A percentile compares a stretch with the other conserved stretches of the same genome.
phyloP scores from a whole-genome alignment of 2,329 filamentous ascomycete species.

The Colletotrichum gloeosporioides region DNA sequence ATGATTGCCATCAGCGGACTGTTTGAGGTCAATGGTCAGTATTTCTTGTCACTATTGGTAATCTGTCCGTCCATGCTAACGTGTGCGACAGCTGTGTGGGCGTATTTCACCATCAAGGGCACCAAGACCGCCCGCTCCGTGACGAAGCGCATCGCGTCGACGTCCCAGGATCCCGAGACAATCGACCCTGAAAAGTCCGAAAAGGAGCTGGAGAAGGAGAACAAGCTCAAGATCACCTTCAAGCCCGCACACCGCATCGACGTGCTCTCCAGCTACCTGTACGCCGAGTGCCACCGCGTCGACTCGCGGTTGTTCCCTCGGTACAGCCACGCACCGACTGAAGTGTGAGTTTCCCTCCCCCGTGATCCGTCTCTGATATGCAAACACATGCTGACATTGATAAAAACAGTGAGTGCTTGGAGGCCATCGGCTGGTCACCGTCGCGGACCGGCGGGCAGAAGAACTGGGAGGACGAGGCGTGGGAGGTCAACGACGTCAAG shows the following conservation, averaged over 20 bases:
- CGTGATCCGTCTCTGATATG: too few species aligned
- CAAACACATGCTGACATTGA: not conserved
- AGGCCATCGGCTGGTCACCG: slow-evolving; percentile 15
- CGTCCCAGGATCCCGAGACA: slow-evolving; percentile 12
- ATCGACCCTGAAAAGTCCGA: slow-evolving; percentile 11
- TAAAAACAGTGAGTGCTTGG: not conserved
- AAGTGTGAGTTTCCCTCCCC: not conserved
- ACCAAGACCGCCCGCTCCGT: slow-evolving; percentile 17
- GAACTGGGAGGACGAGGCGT: slow-evolving; percentile 19
- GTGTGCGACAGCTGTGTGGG: not conserved
- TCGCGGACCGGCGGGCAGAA: not conserved
- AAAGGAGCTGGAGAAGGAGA: slow-evolving; percentile 14
- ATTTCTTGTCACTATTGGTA: not conserved
- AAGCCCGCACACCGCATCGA: slow-evolving; percentile 6
- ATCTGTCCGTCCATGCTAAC: not conserved
- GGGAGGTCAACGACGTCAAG: slow-evolving; percentile 16
- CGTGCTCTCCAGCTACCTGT: slow-evolving; percentile 4
- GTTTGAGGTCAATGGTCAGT: slow-evolving; percentile 18
- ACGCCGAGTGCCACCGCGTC: slow-evolving; percentile 14
- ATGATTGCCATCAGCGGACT: slow-evolving; percentile 14
- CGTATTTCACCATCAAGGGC: slow-evolving; percentile 19
- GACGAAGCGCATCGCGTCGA: slow-evolving; percentile 11
- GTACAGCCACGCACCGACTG: slow-evolving; percentile 11
- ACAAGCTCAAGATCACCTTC: slow-evolving; percentile 12
- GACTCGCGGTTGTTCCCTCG: slow-evolving; percentile 8